These are phyloP conservation scores for Penicillium sp. DNA, from an alignment of 2,329 filamentous ascomycete species.

Conservation along the genomic window DNA sequence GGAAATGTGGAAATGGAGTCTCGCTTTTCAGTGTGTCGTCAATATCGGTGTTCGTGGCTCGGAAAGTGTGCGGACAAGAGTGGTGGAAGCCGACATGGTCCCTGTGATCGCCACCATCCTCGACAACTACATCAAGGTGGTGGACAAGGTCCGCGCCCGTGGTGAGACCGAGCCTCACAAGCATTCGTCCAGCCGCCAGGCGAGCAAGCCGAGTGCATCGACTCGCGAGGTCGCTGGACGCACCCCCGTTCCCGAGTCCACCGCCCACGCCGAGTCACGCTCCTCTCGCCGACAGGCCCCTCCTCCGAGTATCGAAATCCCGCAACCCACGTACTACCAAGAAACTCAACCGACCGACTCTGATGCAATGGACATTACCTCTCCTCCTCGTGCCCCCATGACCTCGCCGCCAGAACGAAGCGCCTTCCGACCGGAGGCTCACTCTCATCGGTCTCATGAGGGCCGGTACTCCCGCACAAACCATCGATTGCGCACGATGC, in stretches of 20 bases:
- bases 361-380: slow-evolving; percentile 59
- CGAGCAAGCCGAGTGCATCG: slow-evolving; percentile 27
- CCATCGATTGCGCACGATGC: slow-evolving; percentile 56
- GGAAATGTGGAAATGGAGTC: slow-evolving; percentile 99
- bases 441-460: slow-evolving; percentile 49
- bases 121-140: slow-evolving; percentile 96
- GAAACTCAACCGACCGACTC: slow-evolving; percentile 49
- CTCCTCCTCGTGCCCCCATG: slow-evolving; percentile 62
- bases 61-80: slow-evolving; percentile 86
- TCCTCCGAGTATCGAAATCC: slow-evolving; percentile 79
- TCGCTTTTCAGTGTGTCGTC: slow-evolving; percentile 97
- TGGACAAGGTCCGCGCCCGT: slow-evolving; percentile 86
- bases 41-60: slow-evolving; percentile 97
- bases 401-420: slow-evolving; percentile 70
- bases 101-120: slow-evolving; percentile 97
- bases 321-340: slow-evolving; percentile 53
- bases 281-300: slow-evolving; percentile 72
- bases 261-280: slow-evolving; percentile 57
- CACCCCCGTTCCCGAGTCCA: slow-evolving; percentile 45
- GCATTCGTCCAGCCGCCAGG: slow-evolving; percentile 32
- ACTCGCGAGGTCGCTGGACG: slow-evolving; percentile 20
- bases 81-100: slow-evolving; percentile 98
- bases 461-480: slow-evolving; percentile 43
- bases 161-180: slow-evolving; percentile 73
- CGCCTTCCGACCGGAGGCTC: slow-evolving; percentile 58